Conservation (phyloP, 2,329 filamentous ascomycete species). For the Aspergillus piperis region DNA sequence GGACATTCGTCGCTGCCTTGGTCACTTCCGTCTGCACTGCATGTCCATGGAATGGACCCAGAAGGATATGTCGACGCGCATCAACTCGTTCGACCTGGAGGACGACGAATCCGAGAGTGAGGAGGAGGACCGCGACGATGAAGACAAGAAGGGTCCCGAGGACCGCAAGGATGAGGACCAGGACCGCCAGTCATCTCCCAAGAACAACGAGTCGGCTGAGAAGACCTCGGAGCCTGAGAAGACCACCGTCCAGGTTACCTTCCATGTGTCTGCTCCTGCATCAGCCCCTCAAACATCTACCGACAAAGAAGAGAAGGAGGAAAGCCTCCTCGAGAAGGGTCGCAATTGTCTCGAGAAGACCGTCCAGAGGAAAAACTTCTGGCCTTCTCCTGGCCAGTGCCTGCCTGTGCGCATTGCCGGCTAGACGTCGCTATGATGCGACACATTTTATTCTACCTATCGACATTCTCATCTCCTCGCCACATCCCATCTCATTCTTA, state of each 20-base stretch:
- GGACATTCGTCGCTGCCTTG: slow-evolving; percentile 37
- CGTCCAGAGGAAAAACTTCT: slow-evolving; percentile 28
- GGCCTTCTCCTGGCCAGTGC: slow-evolving; percentile 26
- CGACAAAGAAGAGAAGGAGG: slow-evolving; percentile 16
- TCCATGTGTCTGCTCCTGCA: slow-evolving; percentile 18
- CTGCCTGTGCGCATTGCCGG: slow-evolving; percentile 25
- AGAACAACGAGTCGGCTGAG: slow-evolving; percentile 3
- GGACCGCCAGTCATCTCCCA: not conserved
- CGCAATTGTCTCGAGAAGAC: slow-evolving; percentile 32
- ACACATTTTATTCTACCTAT: not conserved
- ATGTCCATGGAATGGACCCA: slow-evolving; percentile 38
- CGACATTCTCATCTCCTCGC: not conserved
- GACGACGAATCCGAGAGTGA: slow-evolving; percentile 34
- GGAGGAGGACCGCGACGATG: slow-evolving; percentile 16
- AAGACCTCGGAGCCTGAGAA: slow-evolving; percentile 8
- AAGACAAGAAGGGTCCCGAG: slow-evolving; percentile 13
- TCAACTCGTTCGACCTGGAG: slow-evolving; percentile 40
- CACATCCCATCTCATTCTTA: not conserved
- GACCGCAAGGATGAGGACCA: slow-evolving; percentile 8
- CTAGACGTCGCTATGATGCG: slow-evolving; percentile 1
- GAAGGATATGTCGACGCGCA: slow-evolving; percentile 38
- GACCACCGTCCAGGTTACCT: slow-evolving; percentile 18
- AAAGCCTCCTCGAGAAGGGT: slow-evolving; percentile 29
- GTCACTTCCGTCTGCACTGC: slow-evolving; percentile 37
- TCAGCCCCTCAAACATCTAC: not conserved